Evolutionary conservation across 1,284 basidiomycete species (phyloP), one percentile per base, ranked within the genome.

Genomic region (Uromyces viciae-fabae): DNA sequence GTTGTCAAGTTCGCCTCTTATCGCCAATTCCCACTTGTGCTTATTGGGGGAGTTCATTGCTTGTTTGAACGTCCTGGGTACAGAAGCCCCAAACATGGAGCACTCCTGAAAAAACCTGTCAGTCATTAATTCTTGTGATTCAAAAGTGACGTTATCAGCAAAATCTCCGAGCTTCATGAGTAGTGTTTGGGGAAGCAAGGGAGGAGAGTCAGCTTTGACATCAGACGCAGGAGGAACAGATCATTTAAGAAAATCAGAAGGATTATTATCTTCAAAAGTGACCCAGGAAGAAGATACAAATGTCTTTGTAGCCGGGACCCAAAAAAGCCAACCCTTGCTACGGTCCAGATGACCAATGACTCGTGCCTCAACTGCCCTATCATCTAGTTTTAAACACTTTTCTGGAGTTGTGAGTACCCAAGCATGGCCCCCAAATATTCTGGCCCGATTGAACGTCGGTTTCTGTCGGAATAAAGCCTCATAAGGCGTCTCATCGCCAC

Each of bases 291-390:
- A 69, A 19, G n/a, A 19, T n/a, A 69, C 1, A 69, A 69, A 69
- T 5, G 17, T 40, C 14, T 69, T 9, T 2, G 31, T 36, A 14
- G 8, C 9, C 2, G 66, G 66, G 3, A 42, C n/a, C 28, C 38
- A 69, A 19, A 69, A 69, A 8, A 38, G 9, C 66, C 31, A 69
- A 2, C 66, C 66, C 38, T 69, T 69, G 11, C 66, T 69, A 42
- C 22, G 17, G 36, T 8, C 31, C 3, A 69, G 33, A 38, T 69
- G 42, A 69, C 31, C 28, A 36, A 69, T 31, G 33, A 69, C 36
- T 14, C 28, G 7, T 42, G 33, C 36, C 66, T 69, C 31, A 1
- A 69, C 8, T 3, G 66, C 66, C 3, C 38, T 2, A n/a, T 69
- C 66, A 42, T 69, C 66, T 14, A 69, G 22, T 42, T 69, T 69